Evolutionary conservation across 2,329 filamentous ascomycete genomes (phyloP).

Genomic region (Aspergillus fumigatus): DNA sequence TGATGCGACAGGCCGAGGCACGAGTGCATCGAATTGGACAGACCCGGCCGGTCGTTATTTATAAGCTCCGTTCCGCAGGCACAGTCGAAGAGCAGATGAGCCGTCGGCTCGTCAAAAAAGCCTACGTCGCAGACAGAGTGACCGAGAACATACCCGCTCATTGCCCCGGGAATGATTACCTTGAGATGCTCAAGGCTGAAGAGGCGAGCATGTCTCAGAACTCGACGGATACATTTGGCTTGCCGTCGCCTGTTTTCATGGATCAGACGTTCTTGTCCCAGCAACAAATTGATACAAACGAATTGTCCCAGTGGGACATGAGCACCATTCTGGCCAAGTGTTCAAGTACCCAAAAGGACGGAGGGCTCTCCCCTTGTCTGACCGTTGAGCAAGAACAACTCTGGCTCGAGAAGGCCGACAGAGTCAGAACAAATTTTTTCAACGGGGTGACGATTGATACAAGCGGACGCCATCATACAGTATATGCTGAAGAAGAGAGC

Average conservation of each 20-base stretch:
- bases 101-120: conserved; percentile 56
- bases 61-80: conserved; percentile 53
- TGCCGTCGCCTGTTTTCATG: neutral
- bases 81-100: conserved; percentile 58
- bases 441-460: conserved; percentile 48
- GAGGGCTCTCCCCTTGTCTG: neutral
- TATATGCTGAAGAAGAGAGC: conserved; percentile 28
- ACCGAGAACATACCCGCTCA: conserved; percentile 54
- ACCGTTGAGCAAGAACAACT: conserved; percentile 47
- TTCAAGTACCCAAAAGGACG: neutral
- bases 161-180: conserved; percentile 41
- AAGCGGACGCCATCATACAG: conserved; percentile 21
- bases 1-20: conserved; percentile 52
- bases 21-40: conserved; percentile 54
- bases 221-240: neutral
- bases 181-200: conserved; percentile 51
- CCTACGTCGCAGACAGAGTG: conserved; percentile 58
- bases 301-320: conserved; percentile 14
- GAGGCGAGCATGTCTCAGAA: conserved; percentile 43
- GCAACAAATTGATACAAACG: neutral
- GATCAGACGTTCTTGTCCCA: neutral
- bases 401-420: conserved; percentile 55
- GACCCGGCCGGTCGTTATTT: conserved; percentile 50
- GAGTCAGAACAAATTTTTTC: conserved; percentile 54
- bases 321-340: conserved; percentile 39